Base-by-base conservation (phyloP, 352 stramenopile species). In the Globisporangium irregulare region DNA sequence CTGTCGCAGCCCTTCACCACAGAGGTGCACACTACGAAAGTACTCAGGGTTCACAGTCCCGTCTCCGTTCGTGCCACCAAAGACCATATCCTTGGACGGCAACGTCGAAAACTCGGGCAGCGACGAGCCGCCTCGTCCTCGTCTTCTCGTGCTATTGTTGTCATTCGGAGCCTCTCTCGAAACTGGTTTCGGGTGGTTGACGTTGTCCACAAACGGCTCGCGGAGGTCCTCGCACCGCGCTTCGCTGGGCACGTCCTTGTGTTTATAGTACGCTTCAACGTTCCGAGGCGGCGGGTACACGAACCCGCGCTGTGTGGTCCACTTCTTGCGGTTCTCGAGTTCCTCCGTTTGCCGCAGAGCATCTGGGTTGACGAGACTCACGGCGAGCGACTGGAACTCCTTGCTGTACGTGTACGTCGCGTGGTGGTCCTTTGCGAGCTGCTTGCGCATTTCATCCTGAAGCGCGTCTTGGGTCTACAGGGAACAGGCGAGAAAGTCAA, bases 281-380 rank as follows among this genome's bases (percentile, higher is more conserved):
- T 80, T 71, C 2, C 84, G 76, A 50, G 92, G 87, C 4, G 74
- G 79, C 4, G 92, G 93, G 63, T 97, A 98, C 46, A 96, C 73
- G 56, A 98, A 98, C 0, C 93, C 93, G 12, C 84, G 74, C 48
- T 85, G 72, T 0, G 92, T 98, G 0, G 92, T 97, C 85, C 89
- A 97, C 53, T 84, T 77, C 32, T 79, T 81, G 50, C 77, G 79
- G 1, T 66, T 55, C 7, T 82, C 75, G 3, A 71, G 72, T 67
- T 89, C 77, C 43, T 91, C 80, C 5, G 72, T 79, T 48, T 83
- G 77, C 2, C 71, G 77, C 25, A 90, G 27, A 32, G 84, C 84
- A 18, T 89, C 79, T 2, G 81, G 75, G 24, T 97, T 91, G 7
- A 96, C 81, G 50, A 95, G 76, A 38, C 86, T 94, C 32, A 96